Base-by-base conservation (phyloP, 1,284 basidiomycete species). In the Baeospora myosura region DNA sequence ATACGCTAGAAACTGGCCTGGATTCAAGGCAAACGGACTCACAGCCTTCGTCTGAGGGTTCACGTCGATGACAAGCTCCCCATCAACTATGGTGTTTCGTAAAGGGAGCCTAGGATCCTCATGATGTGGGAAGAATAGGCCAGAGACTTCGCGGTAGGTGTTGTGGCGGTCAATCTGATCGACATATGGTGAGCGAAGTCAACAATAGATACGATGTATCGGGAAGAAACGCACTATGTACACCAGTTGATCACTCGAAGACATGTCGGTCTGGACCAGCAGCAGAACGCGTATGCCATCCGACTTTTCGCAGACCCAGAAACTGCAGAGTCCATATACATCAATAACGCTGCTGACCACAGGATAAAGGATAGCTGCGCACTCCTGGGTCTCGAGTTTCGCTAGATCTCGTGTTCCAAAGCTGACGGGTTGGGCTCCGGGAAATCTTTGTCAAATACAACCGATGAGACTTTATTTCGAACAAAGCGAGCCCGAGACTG, bases 271-370 rank as follows among this genome's bases (percentile, higher is more conserved):
- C 30, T 84, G 74, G 38, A 98, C 75, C 46, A 96, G 71, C 36
- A 98, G 76, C 32, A 98, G 71, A 23, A 98, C 90, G 31, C 96
- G 80, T 41, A 98, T 66, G 2, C 96, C 96, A 58, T 99, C 96
- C n/a, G 93, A 96, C 69, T 99, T 99, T 67, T 99, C 96, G 66
- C 93, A 97, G 22, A 99, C 95, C 95, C 95, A 99, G 61, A 88
- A 98, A 61, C 92, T 96, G 54, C 26, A 37, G n/a, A n/a, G 14
- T 35, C 4, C 21, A 37, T 22, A 36, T 36, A 22, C 12, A 28
- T 28, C 14, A 18, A 25, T 44, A 25, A 48, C 40, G 30, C 33
- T 12, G 28, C 17, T 36, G 31, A 40, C 37, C 18, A 31, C 24
- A 17, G 43, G 8, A 41, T 40, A 26, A 41, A 25, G 32, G 40